phyloP scores from a whole-genome alignment of 2,329 filamentous ascomycete species.

The Aspergillus caelatus region DNA sequence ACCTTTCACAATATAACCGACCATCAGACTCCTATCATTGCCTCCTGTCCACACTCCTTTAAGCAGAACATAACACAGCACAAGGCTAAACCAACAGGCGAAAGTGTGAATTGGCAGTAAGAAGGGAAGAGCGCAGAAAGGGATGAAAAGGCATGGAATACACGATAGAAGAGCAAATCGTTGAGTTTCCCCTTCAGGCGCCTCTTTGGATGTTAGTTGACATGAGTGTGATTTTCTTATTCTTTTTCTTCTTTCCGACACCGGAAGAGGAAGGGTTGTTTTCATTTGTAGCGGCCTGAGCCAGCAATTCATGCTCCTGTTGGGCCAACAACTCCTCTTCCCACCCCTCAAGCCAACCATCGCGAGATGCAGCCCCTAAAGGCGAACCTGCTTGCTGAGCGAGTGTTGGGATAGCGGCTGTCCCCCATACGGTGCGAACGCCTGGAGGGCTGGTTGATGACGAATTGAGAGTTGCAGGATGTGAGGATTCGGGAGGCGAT shows the following conservation, averaged over 20 bases:
- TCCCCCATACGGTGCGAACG: conserved; percentile 90
- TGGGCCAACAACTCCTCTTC: conserved; percentile 75
- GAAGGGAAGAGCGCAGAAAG: not conserved
- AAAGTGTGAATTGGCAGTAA: not conserved
- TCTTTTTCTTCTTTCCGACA: conserved; percentile 63
- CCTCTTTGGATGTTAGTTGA: conserved; percentile 64
- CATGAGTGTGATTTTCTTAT: conserved; percentile 70
- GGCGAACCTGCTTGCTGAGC: conserved; percentile 58
- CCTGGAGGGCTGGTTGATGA: conserved; percentile 80
- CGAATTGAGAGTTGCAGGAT: conserved; percentile 63
- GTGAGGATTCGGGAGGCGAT: conserved; percentile 46
- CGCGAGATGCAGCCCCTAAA: conserved; percentile 54
- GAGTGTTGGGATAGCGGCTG: conserved; percentile 62
- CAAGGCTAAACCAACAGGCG: not conserved
- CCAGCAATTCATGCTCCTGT: conserved; percentile 53
- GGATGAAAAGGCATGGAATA: not conserved
- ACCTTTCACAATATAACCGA: conserved; percentile 4
- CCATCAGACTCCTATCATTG: conserved; percentile 15
- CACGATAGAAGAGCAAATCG: not conserved
- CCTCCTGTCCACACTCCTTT: conserved; percentile 7
- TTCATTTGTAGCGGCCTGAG: conserved; percentile 47
- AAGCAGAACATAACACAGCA: not conserved
- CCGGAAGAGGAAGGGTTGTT: conserved; percentile 24
- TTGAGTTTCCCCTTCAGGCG: conserved; percentile 44
- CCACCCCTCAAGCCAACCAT: conserved; percentile 86